Conservation (phyloP, 2,329 filamentous ascomycete genomes). For the Venturia asperata region DNA sequence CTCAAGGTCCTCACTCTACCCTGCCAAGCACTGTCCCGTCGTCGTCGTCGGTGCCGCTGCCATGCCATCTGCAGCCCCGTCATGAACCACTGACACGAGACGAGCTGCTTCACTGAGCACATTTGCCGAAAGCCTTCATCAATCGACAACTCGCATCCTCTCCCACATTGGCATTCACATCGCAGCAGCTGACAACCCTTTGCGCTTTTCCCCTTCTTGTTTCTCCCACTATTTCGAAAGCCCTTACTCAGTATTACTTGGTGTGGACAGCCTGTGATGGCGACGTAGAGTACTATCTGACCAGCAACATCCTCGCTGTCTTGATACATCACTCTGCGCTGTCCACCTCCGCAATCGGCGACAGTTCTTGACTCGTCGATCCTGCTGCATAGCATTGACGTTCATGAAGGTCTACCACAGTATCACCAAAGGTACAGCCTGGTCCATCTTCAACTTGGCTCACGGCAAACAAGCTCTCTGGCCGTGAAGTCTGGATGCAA, state of each 20-base stretch:
- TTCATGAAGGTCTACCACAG: neutral
- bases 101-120: neutral
- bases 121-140: neutral
- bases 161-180: neutral
- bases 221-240: neutral
- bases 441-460: neutral
- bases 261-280: neutral
- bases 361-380: neutral
- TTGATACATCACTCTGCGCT: neutral
- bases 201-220: neutral
- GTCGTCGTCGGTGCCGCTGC: neutral
- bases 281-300: neutral
- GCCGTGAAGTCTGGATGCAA: neutral
- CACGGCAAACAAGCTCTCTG: neutral
- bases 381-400: neutral
- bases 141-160: neutral
- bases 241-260: too few species aligned
- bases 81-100: conserved; percentile 2
- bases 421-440: neutral
- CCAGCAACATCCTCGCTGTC: neutral
- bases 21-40: neutral
- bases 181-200: neutral
- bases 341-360: conserved; percentile 7
- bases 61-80: neutral
- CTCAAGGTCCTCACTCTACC: too few species aligned